Base-by-base conservation (phyloP, 2,329 filamentous ascomycete species). In the Setomelanomma holmii region DNA sequence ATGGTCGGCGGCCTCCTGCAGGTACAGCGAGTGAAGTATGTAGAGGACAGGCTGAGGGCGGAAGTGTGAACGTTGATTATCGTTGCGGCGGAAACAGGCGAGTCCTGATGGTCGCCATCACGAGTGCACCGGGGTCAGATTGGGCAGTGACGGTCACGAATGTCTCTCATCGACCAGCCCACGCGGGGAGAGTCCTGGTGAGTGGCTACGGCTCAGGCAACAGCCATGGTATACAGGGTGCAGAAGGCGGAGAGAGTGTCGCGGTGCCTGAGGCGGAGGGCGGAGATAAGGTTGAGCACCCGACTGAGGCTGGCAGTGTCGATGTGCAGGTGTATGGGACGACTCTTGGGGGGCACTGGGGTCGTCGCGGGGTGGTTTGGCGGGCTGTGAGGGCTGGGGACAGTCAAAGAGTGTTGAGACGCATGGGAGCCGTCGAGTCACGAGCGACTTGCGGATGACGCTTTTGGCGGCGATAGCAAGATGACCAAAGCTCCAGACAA, bases 1-100 rank as follows among this genome's bases (percentile, higher is more conserved):
- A 97, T 97, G 66, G 71, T 49, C 60, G 62, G 58, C 56, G 61
- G 58, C 45, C 53, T 63, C 60, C 61, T 58, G 56, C 56, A 60
- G 56, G 61, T 60, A 60, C 59, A 52, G 49, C 35, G 19, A 34
- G 27, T 21, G 49, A 40, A n/a, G 45, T 38, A 30, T 51, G 55
- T 14, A 51, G 42, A 43, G 36, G 45, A 44, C 41, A 47, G 55
- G 53, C 43, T 50, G 57, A 41, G 45, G 44, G 52, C 45, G 45
- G 44, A 44, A 48, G 51, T 45, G 48, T 50, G 44, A 46, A 47
- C 30, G 38, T 49, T 57, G 63, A 56, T 62, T 72, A 72, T 66
- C 49, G 64, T 63, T 68, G 69, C 54, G 69, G 67, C 62, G 68
- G 62, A 56, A 66, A 64, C 50, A 68, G 63, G 60, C 64, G 65